Percentiles rank a stretch among this genome's conserved stretches.
These are phyloP conservation scores for Clarireedia homoeocarpa DNA, from an alignment of 2,329 filamentous ascomycete species.

Conservation along the genomic window DNA sequence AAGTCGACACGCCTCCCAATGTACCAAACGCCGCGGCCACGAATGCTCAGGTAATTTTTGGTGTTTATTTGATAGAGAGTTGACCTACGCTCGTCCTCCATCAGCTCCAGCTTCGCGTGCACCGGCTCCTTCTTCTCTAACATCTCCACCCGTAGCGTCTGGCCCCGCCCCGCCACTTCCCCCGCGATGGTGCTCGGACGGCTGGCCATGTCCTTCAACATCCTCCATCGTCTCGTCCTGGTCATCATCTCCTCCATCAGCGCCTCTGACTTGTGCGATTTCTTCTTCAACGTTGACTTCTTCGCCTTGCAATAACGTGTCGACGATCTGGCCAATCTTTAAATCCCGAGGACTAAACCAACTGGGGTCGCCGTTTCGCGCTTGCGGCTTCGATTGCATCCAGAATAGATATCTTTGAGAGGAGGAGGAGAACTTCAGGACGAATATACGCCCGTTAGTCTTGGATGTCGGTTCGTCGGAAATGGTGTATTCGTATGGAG, in stretches of 20 bases:
- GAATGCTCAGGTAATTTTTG: slow-evolving; percentile 22
- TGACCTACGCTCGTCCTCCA: slow-evolving; percentile 98
- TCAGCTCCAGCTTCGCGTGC: slow-evolving; percentile 90
- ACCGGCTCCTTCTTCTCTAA: slow-evolving; percentile 81
- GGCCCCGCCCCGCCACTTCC: slow-evolving; percentile 75
- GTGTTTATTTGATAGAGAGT: slow-evolving; percentile 20
- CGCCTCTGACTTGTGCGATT: slow-evolving; percentile 54
- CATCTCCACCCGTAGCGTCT: slow-evolving; percentile 82
- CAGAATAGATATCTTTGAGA: slow-evolving; percentile 91
- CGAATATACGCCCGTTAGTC: slow-evolving; percentile 84
- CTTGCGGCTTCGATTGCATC: slow-evolving; percentile 87
- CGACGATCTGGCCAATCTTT: slow-evolving; percentile 82
- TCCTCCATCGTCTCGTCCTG: slow-evolving; percentile 76
- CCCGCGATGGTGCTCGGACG: slow-evolving; percentile 49
- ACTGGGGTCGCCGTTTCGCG: slow-evolving; percentile 56
- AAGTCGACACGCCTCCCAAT: slow-evolving; percentile 15
- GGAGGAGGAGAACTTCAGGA: slow-evolving; percentile 88
- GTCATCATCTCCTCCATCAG: slow-evolving; percentile 47
- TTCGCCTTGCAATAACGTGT: slow-evolving; percentile 78
- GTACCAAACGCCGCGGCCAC: slow-evolving; percentile 26
- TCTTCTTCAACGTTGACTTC: slow-evolving; percentile 73
- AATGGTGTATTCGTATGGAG: slow-evolving; percentile 69
- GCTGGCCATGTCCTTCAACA: slow-evolving; percentile 55
- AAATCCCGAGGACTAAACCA: slow-evolving; percentile 81
- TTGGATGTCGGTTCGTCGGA: slow-evolving; percentile 51